Base-by-base conservation (phyloP, 176 grass and related monocot genomes). In the Aechmea fasciata region DNA sequence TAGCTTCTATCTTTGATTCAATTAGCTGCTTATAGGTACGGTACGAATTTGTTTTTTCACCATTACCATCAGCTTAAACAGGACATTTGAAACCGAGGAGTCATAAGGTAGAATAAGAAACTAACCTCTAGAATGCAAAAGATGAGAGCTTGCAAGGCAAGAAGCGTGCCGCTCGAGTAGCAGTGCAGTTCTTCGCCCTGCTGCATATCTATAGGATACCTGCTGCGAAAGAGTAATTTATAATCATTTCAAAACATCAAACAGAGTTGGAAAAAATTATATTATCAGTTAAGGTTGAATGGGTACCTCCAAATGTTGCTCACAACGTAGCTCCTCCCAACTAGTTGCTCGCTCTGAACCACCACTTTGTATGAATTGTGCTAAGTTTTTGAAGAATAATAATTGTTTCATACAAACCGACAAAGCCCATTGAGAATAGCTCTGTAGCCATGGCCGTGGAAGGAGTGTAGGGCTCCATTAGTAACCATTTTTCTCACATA, bases 101-200 rank as follows among this genome's bases (percentile, higher is more conserved):
- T 50, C 26, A 11, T 3, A 18, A 57, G 66, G 25, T 75, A 11
- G 3, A 64, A 54, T 51, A 17, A 55, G 24, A 22, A 55, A 59
- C 75, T 14, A 69, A 85, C 86, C 86, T 85, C 80, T 82, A 85
- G 75, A 79, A 81, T 76, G 75, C 25, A 73, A 85, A 88, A 79
- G 86, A 75, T 66, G 65, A 85, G 49, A 79, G 71, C 75, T 88
- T 78, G 86, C 86, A 88, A 85, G 86, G 81, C 71, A 85, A 88
- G 82, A 88, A 85, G 70, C 86, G 61, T 57, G 86, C 71, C 71
- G 47, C 82, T 57, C 82, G 81, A 81, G 77, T 84, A 82, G 86
- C 82, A 81, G 75, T 81, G 68, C 82, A 81, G 75, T 81, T 84
- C 82, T 88, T 85, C 73, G 78, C 85, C 86, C 85, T 88, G 77